These are phyloP conservation scores for Talaromyces atroroseus DNA, from an alignment of 2,329 filamentous ascomycete genomes.

Conservation along the genomic window DNA sequence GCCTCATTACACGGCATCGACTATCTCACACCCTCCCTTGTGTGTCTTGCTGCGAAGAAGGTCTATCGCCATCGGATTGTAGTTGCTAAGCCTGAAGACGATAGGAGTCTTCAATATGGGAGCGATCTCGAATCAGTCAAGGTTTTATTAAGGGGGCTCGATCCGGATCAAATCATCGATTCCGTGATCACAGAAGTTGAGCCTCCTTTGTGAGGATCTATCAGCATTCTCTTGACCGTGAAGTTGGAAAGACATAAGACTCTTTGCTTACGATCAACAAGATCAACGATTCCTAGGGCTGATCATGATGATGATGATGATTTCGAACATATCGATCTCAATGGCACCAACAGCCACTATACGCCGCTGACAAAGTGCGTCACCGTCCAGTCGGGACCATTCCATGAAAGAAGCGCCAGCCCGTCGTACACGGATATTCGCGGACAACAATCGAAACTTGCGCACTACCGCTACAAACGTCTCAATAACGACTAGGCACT, in stretches of 20 bases:
- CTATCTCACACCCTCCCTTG: constrained; percentile 78
- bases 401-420: no score
- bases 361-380: no score
- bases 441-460: no score
- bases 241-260: neutral
- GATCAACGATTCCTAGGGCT: no score
- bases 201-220: constrained; percentile 43
- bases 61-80: constrained; percentile 80
- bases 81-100: constrained; percentile 62
- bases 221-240: neutral
- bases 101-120: constrained; percentile 90
- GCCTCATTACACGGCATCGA: constrained; percentile 74
- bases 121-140: constrained; percentile 68
- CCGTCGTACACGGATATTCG: no score
- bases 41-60: constrained; percentile 76
- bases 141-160: constrained; percentile 57
- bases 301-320: no score
- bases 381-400: no score
- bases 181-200: constrained; percentile 54
- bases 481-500: no score
- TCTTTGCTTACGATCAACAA: neutral
- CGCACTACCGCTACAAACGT: no score
- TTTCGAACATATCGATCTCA: no score
- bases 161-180: constrained; percentile 53
- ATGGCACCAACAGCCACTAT: no score